Percentiles rank a stretch among this genome's conserved stretches.
phyloP scores from a whole-genome alignment of 2,329 filamentous ascomycete genomes.

The Colletotrichum cereale region DNA sequence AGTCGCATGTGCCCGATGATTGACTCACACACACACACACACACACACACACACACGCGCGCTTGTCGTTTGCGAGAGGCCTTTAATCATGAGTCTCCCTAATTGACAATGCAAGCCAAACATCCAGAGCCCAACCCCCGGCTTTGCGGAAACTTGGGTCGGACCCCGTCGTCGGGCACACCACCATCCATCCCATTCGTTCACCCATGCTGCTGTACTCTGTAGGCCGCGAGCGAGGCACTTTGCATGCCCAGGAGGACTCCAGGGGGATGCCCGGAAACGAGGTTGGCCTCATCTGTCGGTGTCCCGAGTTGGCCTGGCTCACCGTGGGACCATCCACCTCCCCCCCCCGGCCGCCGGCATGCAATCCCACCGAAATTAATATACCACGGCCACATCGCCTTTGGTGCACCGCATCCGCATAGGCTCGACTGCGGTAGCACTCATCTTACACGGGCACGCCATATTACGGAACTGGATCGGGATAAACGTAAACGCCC shows the following conservation, averaged over 20 bases:
- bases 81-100: too few relatives aligned
- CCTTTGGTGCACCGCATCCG: background rate
- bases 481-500: too few relatives aligned
- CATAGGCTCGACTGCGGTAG: background rate
- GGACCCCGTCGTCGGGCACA: too few relatives aligned
- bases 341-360: background rate
- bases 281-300: background rate
- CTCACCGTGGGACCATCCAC: background rate
- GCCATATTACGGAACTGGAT: background rate
- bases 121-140: too few relatives aligned
- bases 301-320: slow-evolving; percentile 4
- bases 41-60: too few relatives aligned
- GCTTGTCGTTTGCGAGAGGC: too few relatives aligned
- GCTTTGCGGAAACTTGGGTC: too few relatives aligned
- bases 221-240: background rate
- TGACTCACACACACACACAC: too few relatives aligned
- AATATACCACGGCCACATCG: background rate
- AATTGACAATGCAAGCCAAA: too few relatives aligned
- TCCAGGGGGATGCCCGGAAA: background rate
- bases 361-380: background rate
- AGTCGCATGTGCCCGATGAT: too few relatives aligned
- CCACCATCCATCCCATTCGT: too few relatives aligned
- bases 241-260: background rate
- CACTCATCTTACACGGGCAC: background rate
- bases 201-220: background rate